phyloP scores from a whole-genome alignment of 2,329 filamentous ascomycete species.

The Macroventuria anomochaeta region DNA sequence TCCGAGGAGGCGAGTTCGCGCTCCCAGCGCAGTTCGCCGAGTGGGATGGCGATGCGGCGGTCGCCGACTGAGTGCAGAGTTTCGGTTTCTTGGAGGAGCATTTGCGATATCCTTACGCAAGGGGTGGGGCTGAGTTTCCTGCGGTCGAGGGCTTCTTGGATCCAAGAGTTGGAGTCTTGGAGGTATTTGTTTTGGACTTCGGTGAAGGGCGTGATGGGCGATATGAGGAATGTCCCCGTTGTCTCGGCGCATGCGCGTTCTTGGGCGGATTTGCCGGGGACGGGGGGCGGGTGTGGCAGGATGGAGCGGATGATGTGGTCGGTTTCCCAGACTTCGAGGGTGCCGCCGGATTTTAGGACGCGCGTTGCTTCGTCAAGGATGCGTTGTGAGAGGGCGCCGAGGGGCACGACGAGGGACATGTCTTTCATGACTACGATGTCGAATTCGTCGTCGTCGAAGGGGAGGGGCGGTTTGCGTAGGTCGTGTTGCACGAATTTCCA shows the following conservation, averaged over 20 bases:
- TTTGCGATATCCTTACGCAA: constrained; percentile 77
- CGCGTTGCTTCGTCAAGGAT: constrained; percentile 78
- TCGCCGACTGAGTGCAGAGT: constrained; percentile 71
- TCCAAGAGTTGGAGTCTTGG: constrained; percentile 83
- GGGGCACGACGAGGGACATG: constrained; percentile 70
- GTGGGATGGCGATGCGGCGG: constrained; percentile 82
- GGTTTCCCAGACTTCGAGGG: constrained; percentile 87
- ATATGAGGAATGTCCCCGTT: constrained; percentile 82
- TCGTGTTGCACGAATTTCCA: constrained; percentile 93
- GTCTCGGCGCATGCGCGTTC: constrained; percentile 69
- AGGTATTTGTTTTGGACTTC: constrained; percentile 82
- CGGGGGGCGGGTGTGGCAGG: constrained; percentile 73
- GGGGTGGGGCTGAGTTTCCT: constrained; percentile 75
- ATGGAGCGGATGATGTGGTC: constrained; percentile 85
- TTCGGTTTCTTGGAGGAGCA: constrained; percentile 81
- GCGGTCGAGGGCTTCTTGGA: constrained; percentile 74
- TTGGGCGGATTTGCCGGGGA: constrained; percentile 63
- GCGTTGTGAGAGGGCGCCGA: constrained; percentile 60
- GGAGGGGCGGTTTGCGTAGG: constrained; percentile 74
- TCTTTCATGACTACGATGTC: constrained; percentile 91
- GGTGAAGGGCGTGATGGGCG: constrained; percentile 80
- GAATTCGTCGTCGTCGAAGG: constrained; percentile 80
- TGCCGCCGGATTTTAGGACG: constrained; percentile 77
- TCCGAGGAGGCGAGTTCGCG: constrained; percentile 63
- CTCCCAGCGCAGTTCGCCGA: constrained; percentile 88